Evolutionary conservation across 2,329 filamentous ascomycete genomes (phyloP).

Genomic region (Epichloe sp.): DNA sequence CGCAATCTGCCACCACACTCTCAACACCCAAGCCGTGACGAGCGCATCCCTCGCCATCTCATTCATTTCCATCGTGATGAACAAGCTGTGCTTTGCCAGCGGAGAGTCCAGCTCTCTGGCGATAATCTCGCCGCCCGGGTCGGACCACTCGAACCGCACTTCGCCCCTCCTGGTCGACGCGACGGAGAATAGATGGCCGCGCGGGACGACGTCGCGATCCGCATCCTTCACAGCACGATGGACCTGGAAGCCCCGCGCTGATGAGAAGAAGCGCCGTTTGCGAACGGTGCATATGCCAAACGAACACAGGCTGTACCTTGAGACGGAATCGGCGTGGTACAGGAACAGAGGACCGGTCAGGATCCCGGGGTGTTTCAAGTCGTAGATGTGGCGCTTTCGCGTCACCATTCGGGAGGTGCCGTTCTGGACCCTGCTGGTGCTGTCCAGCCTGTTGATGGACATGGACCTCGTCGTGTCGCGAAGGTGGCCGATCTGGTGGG

Average conservation of each 20-base stretch:
- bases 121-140: conserved; percentile 14
- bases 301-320: conserved; percentile 15
- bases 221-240: conserved; percentile 15
- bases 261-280: conserved; percentile 9
- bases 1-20: conserved; percentile 21
- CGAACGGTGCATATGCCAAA: conserved; percentile 18
- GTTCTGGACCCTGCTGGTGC: conserved; percentile 10
- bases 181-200: conserved; percentile 17
- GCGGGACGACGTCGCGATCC: conserved; percentile 12
- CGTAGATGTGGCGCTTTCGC: conserved; percentile 20
- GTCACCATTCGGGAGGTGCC: conserved; percentile 12
- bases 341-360: conserved; percentile 16
- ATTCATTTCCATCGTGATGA: conserved; percentile 19
- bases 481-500: conserved; percentile 20
- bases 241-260: conserved; percentile 15
- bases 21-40: conserved; percentile 22
- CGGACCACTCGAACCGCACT: conserved; percentile 22
- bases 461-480: conserved; percentile 19
- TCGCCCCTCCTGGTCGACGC: conserved; percentile 12
- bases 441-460: conserved; percentile 19
- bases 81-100: conserved; percentile 15
- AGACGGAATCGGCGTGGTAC: conserved; percentile 20
- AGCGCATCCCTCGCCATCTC: conserved; percentile 19
- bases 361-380: conserved; percentile 19
- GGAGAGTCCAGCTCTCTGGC: conserved; percentile 19